These are phyloP conservation scores for Fonsecaea pedrosoi DNA, from an alignment of 2,329 filamentous ascomycete species.

Conservation along the genomic window DNA sequence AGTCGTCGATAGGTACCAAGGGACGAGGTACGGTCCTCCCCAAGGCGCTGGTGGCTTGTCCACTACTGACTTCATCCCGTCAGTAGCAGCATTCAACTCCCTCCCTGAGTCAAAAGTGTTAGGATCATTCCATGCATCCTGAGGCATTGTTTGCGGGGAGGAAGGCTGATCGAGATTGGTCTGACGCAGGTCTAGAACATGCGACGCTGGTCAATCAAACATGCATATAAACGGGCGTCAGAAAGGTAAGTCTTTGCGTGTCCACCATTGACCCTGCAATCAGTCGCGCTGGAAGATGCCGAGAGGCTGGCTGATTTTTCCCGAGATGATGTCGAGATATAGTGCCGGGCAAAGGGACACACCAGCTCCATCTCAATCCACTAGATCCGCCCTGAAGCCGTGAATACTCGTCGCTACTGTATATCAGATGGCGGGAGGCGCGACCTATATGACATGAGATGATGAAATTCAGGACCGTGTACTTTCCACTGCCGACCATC, in stretches of 20 bases:
- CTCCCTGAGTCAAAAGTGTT: conserved; percentile 6
- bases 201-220: conserved; percentile 18
- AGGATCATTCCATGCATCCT: background rate
- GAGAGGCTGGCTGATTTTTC: conserved; percentile 8
- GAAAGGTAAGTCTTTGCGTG: background rate
- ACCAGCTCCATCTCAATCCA: background rate
- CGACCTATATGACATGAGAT: background rate
- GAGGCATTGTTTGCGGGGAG: conserved; percentile 5
- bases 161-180: conserved; percentile 11
- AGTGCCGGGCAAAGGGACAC: background rate
- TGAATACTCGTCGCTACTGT: background rate
- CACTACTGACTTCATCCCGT: background rate
- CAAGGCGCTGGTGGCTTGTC: background rate
- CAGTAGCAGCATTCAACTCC: background rate
- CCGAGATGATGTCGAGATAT: conserved; percentile 5
- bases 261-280: conserved; percentile 14
- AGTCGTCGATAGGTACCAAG: too few relatives aligned
- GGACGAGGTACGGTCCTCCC: background rate
- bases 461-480: background rate
- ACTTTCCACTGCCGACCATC: background rate
- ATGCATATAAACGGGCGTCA: background rate
- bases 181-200: conserved; percentile 12
- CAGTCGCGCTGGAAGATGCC: background rate
- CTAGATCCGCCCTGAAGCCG: background rate
- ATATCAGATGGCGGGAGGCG: background rate